phyloP scores from a whole-genome alignment of 176 grass and related monocot species.

The Puccinellia tenuiflora region DNA sequence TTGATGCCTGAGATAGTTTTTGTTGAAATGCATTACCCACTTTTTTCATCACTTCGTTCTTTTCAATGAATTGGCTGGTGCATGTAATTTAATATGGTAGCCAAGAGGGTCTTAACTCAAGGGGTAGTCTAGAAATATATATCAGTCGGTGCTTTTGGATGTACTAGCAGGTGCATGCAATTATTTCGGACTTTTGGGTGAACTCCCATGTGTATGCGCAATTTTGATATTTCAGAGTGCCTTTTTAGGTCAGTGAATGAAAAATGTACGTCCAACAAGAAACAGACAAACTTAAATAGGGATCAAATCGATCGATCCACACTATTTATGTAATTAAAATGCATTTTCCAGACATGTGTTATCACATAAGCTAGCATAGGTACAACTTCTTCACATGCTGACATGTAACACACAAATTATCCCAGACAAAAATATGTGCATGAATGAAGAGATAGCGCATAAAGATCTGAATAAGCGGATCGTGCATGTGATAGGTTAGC shows the following conservation, averaged over 20 bases:
- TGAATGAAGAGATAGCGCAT: neutral
- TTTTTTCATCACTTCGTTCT: too few species aligned
- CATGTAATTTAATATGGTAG: neutral
- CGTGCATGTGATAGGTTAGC: neutral
- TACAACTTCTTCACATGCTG: neutral
- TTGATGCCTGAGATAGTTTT: too few species aligned
- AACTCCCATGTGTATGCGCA: neutral
- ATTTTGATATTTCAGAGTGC: neutral
- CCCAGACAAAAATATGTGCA: neutral
- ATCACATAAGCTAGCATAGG: neutral
- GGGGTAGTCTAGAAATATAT: too few species aligned
- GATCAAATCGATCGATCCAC: neutral
- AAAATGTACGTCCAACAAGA: neutral
- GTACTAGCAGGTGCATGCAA: neutral
- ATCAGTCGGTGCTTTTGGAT: neutral
- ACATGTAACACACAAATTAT: conserved; percentile 7
- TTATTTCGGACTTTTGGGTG: neutral
- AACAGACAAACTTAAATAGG: neutral
- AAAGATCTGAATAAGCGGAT: neutral
- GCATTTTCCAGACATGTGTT: neutral
- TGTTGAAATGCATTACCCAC: too few species aligned
- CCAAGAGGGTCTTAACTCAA: too few species aligned
- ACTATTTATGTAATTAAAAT: neutral
- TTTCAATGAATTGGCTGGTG: neutral
- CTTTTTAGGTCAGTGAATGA: neutral